Evolutionary conservation across 140 eudicot genomes (phyloP), one percentile per base, ranked within the genome.

Genomic region (Flaveria floridana): DNA sequence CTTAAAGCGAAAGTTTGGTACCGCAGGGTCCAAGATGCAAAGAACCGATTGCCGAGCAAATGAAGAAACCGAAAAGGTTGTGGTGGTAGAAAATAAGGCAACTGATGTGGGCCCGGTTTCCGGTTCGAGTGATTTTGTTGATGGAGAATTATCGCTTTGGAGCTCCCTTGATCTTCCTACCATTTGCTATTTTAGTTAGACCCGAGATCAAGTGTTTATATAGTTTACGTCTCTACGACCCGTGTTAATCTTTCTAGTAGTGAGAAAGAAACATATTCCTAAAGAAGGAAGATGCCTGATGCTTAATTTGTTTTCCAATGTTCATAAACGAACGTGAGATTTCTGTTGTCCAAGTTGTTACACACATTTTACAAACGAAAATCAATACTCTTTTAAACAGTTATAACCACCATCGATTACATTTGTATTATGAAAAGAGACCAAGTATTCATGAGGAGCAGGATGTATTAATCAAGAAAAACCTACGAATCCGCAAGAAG

Each of bases 81-180:
- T 25, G 42, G 18, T 55, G 18, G 21, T n/a, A 7, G 41, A 20
- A 26, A 66, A 46, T 6, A 70, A 44, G 70, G 73, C 71, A 28
- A 58, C 20, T 42, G 76, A 68, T 37, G 65, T 41, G 78, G 81
- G 78, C 41, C 46, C 25, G 7, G 70, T 26, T 41, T 66, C 83
- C 0, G 56, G 78, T 56, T 74, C 30, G 0, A 21, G 47, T 20
- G 68, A 66, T 51, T 58, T 44, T 44, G 15, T 56, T 23, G 88
- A 86, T 25, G 80, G 74, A 19, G 92, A 85, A 47, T 57, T 81
- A 15, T 78, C 58, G 48, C 41, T 85, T 3, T 85, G 92, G 87
- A 83, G 74, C 84, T 85, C 87, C 5, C 81, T 87, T 65, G 89
- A 87, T 80, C 89, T 87, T 65, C 87, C 79, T 52, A 75, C 82